Base-by-base conservation (phyloP, 2,329 filamentous ascomycete genomes). In the Fusarium sp. region DNA sequence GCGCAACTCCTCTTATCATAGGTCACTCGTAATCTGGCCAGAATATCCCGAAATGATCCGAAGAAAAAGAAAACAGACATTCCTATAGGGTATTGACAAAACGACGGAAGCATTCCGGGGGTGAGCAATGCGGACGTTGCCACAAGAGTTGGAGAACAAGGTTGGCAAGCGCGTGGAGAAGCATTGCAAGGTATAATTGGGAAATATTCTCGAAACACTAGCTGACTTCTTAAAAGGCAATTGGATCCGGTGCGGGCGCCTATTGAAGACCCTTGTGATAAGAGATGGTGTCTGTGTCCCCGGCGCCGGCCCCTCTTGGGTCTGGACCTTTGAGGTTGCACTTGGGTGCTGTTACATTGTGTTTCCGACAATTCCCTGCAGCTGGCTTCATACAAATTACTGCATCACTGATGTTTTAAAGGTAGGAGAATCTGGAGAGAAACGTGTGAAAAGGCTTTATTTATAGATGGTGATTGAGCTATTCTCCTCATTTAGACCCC, bases 21-120 rank as follows among this genome's bases (percentile, higher is more conserved):
- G 44, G 10, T 19, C 14, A 20, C 40, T 25, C n/a, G 4, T 17
- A 45, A 37, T 30, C 27, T 10, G 10, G 56, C 30, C 27, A 49
- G 43, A 20, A 14, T 52, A 32, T 63, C 13, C 53, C 67, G 67
- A 70, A 37, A 65, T 48, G 60, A 56, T 35, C 67, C 67, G 64
- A 46, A 22, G 22, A 13, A 46, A 46, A 30, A 27, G 22, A 11
- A 19, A 37, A 30, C 25, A 45, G 27, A 19, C 39, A 9, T 25
- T 27, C 17, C 19, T 33, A 35, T 7, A 37, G 17, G 19, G 25
- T 20, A 7, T 41, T 9, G n/a, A 20, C 20, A 33, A 6, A 25
- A 6, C 20, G 40, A 17, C 57, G 58, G 37, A 56, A 56, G 37
- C 4, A n/a, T 56, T 56, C 59, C 49, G 52, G 22, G 35, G 20